These are phyloP conservation scores for Jamesozyma gamospora DNA, from an alignment of 805 yeast genomes.

Conservation along the genomic window DNA sequence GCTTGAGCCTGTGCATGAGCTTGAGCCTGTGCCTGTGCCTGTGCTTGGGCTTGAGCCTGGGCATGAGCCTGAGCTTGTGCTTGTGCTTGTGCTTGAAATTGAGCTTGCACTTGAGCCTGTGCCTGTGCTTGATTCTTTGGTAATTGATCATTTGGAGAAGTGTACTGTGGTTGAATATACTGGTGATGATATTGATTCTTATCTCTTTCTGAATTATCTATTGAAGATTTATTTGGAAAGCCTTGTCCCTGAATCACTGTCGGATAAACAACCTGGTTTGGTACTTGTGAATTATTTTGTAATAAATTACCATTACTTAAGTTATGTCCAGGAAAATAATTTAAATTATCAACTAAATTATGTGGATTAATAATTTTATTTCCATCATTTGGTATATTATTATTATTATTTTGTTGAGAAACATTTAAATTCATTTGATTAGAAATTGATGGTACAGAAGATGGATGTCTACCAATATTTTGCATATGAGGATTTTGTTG, in stretches of 20 bases:
- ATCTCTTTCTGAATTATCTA: not conserved
- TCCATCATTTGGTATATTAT: not conserved
- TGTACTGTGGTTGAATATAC: conserved; percentile 2
- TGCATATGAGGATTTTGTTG: conserved; percentile 4
- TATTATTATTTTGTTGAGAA: conserved; percentile 3
- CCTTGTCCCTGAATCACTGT: not conserved
- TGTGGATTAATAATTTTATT: not conserved
- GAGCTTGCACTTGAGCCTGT: not conserved
- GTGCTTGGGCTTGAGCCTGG: not conserved
- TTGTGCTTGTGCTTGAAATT: conserved; percentile 1
- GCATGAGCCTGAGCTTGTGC: not conserved
- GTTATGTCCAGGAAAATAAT: no score
- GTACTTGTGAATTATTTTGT: not conserved
- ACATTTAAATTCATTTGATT: conserved; percentile 14
- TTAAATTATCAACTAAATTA: no score
- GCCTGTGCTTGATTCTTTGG: conserved; percentile 1
- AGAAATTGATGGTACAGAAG: not conserved
- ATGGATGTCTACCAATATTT: conserved; percentile 7
- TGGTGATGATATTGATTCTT: conserved; percentile 2
- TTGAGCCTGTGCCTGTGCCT: conserved; percentile 2
- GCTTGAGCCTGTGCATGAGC: not conserved
- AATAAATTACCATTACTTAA: not conserved
- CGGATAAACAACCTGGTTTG: not conserved
- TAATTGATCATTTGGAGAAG: no score
- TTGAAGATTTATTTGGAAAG: not conserved